Evolutionary conservation across 31 red algal genomes (phyloP).

Genomic region (Odonthalia washingtoniensis): DNA sequence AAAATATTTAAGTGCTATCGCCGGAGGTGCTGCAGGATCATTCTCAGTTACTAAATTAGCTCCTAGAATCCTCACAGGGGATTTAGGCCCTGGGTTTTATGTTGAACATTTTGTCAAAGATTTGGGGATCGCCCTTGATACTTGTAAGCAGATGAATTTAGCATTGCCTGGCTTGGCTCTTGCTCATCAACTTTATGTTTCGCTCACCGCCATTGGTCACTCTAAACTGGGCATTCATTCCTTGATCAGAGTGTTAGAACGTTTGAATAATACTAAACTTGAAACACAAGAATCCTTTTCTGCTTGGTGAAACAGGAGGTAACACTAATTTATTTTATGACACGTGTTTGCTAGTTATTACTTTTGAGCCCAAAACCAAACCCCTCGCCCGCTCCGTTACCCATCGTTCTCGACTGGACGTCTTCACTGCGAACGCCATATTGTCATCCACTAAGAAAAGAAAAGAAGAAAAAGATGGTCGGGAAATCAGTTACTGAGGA

Average conservation of each 20-base stretch:
- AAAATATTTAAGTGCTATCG: constrained; percentile 63
- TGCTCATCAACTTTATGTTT: constrained; percentile 84
- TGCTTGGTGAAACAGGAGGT: too few relatives aligned
- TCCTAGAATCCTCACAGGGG: constrained; percentile 72
- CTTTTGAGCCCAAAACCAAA: too few relatives aligned
- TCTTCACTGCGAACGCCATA: too few relatives aligned
- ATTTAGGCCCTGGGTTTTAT: constrained; percentile 90
- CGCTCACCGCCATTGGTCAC: constrained; percentile 74
- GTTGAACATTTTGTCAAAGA: constrained; percentile 96
- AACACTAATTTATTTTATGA: too few relatives aligned
- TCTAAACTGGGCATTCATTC: constrained; percentile 78
- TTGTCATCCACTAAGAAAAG: too few relatives aligned
- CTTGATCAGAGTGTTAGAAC: constrained; percentile 69
- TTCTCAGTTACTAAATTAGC: constrained; percentile 68
- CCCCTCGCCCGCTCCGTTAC: too few relatives aligned
- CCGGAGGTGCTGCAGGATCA: constrained; percentile 61
- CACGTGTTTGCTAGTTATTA: too few relatives aligned
- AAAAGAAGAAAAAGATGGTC: too few relatives aligned
- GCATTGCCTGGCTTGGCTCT: constrained; percentile 79
- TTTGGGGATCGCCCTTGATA: constrained; percentile 81
- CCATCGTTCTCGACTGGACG: too few relatives aligned
- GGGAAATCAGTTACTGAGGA: constrained; percentile 12
- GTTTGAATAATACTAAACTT: constrained; percentile 67
- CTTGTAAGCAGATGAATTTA: constrained; percentile 75
- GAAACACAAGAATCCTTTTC: constrained; percentile 39